Percentiles rank a stretch among this genome's conserved stretches.
Evolutionary conservation across 495 filamentous ascomycete genomes (phyloP).

Genomic region (Xanthoparmelia taractica): DNA sequence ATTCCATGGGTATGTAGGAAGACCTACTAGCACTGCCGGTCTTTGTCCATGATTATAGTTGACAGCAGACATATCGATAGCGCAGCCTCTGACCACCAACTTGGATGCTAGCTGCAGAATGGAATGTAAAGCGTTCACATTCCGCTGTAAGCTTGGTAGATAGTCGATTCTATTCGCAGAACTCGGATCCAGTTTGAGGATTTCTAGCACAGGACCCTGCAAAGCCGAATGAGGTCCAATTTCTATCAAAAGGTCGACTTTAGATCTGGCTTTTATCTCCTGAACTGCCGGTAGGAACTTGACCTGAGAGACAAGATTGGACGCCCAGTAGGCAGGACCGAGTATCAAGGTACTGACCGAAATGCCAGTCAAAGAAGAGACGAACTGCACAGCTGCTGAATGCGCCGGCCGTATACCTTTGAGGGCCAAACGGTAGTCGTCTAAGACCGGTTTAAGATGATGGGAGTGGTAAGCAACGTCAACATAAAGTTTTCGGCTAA

Average conservation of each 20-base stretch:
- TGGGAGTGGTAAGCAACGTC: conserved; percentile 39
- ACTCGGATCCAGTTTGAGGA: conserved; percentile 3
- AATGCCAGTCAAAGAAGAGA: not conserved
- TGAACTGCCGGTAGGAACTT: conserved; percentile 7
- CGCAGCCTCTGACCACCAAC: not conserved
- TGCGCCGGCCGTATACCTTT: not conserved
- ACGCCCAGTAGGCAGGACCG: conserved; percentile 2
- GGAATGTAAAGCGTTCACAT: not conserved
- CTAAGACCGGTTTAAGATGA: conserved; percentile 33
- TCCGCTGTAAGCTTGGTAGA: not conserved
- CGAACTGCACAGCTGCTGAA: not conserved
- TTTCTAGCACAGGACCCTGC: conserved; percentile 34
- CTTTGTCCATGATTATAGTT: not conserved
- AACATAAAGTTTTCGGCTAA: conserved; percentile 37
- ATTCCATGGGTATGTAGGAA: not conserved
- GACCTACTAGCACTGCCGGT: not conserved
- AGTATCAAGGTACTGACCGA: not conserved
- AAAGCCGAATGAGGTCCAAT: conserved; percentile 42
- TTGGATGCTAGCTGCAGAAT: not conserved
- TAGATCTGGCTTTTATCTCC: not conserved
- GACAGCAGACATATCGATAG: not conserved
- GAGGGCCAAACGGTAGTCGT: conserved; percentile 27
- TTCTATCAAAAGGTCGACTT: conserved; percentile 32
- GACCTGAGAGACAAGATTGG: conserved; percentile 6
- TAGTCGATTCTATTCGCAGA: not conserved